Base-by-base conservation (phyloP, 148 eudicot genomes). In the Chenopodium suecicum region DNA sequence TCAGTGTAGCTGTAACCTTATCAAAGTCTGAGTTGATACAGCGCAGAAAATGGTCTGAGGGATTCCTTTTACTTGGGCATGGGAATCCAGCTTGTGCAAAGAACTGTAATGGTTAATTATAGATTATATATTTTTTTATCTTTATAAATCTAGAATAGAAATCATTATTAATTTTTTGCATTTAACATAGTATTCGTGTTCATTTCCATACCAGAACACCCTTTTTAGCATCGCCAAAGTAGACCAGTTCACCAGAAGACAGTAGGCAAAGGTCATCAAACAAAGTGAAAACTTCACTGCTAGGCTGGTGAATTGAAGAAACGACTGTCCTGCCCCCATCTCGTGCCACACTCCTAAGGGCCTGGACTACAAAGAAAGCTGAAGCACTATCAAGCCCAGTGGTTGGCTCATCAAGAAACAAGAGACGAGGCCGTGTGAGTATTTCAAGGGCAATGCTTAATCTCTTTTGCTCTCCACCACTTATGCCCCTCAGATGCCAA, bases 11-110 rank as follows among this genome's bases (percentile, higher is more conserved):
- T 56, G 91, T 83, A 12, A 95, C 97, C 79, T 87, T 75, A 70
- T 95, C 98, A 60, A 95, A 95, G 78, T 93, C 97, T 32, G 97
- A 87, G 81, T 95, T 95, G 52, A 95, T 89, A 77, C 98, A 93
- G 7, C 98, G 96, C 63, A 93, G 84, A 85, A 93, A 95, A 85
- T 93, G 98, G 82, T 95, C 98, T 25, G 98, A 91, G 14, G 98
- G 98, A 80, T 87, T 95, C 83, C 94, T 88, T 84, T 83, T 92
- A 67, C 91, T 95, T 25, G 98, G 98, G 86, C 98, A 95, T 44
- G 98, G 94, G 79, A 88, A 95, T 63, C 98, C 97, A 2, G 98
- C 91, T 74, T 92, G 85, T 19, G 91, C 93, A 88, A 95, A 95
- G 88, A 95, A 93, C 98, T 95, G 89, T 31, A 64, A 60, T 74